phyloP scores from a whole-genome alignment of 805 yeast genomes.

The Candida andamanensis region DNA sequence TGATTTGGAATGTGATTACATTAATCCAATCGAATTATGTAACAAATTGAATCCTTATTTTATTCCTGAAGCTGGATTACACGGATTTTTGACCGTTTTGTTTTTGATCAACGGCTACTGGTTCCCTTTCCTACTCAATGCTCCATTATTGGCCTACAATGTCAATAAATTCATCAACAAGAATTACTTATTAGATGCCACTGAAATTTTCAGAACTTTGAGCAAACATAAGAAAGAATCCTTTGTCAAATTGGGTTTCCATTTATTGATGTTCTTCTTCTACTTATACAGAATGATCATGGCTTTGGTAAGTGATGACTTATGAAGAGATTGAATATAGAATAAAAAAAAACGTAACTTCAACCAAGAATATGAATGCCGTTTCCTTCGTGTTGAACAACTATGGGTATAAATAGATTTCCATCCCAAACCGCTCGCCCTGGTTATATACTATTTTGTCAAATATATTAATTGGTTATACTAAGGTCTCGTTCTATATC shows the following conservation, averaged over 20 bases:
- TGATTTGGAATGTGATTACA: constrained; percentile 92
- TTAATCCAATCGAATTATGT: constrained; percentile 95
- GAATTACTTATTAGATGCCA: constrained; percentile 87
- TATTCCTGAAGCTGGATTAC: constrained; percentile 84
- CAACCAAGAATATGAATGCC: no score
- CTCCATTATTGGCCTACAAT: constrained; percentile 82
- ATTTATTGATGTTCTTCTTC: constrained; percentile 87
- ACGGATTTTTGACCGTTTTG: constrained; percentile 61
- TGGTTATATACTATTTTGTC: no score
- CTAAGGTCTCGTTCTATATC: no score
- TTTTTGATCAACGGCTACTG: constrained; percentile 87
- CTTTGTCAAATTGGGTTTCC: constrained; percentile 86
- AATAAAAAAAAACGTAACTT: no score
- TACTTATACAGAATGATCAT: constrained; percentile 94
- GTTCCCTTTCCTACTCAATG: constrained; percentile 78
- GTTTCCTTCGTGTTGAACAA: no score
- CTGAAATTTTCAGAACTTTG: constrained; percentile 93
- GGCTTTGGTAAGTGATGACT: constrained; percentile 78
- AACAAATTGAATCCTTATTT: constrained; percentile 85
- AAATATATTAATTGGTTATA: no score
- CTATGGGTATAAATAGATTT: no score
- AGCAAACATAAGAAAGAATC: constrained; percentile 90
- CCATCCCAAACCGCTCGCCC: no score
- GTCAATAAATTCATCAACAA: constrained; percentile 72
- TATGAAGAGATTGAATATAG: no score